Evolutionary conservation across 1,284 basidiomycete species (phyloP).

Genomic region (Austropuccinia psidii): DNA sequence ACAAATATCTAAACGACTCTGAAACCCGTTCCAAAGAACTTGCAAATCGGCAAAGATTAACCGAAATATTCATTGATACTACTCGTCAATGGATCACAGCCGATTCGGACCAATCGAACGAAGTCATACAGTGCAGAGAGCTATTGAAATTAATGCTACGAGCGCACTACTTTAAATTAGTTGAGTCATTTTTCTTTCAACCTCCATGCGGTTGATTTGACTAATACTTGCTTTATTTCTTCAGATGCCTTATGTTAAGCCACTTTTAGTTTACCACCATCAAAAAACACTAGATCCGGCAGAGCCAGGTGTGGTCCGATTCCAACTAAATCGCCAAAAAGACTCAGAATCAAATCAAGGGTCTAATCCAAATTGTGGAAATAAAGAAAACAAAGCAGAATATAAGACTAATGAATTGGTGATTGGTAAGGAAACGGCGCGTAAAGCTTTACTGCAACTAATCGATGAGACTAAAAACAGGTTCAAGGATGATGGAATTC

Average conservation of each 20-base stretch:
- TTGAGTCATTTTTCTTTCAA: neutral
- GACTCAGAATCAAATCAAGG: no score
- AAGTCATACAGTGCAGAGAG: neutral
- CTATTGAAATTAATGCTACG: conserved; percentile 4
- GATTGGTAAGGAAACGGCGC: no score
- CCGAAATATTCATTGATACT: neutral
- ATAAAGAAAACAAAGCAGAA: no score
- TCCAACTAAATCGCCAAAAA: no score
- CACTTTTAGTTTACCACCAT: conserved; percentile 6
- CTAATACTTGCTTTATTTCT: neutral
- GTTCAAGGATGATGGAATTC: no score
- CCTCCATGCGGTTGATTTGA: neutral
- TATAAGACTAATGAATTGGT: no score
- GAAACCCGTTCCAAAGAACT: neutral
- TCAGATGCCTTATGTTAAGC: neutral
- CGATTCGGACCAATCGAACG: neutral
- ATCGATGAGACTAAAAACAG: no score
- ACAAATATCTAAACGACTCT: neutral
- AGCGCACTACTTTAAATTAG: conserved; percentile 10
- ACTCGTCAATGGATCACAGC: neutral
- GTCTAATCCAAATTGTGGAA: no score
- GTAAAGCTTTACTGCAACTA: no score
- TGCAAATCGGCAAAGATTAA: neutral
- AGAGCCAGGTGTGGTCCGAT: no score
- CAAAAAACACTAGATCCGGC: neutral